Conservation (phyloP, 75 land plant species). For the Chamaecyparis obtusa region DNA sequence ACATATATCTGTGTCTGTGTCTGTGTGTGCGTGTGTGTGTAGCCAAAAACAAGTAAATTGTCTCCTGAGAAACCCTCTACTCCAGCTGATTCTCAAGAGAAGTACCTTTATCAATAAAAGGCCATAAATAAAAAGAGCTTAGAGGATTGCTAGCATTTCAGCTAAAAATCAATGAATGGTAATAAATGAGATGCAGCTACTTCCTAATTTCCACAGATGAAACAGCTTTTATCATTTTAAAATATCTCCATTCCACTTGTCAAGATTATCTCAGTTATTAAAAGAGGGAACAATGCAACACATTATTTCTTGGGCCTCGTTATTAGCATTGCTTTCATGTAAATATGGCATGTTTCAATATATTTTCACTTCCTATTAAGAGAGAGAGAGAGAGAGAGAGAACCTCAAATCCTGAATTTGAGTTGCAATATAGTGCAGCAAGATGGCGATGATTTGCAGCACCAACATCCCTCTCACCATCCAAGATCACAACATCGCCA, state of each 20-base stretch:
- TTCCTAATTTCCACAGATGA: neutral
- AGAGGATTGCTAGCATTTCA: neutral
- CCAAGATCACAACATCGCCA: constrained; percentile 75
- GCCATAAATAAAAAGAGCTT: neutral
- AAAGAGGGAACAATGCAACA: neutral
- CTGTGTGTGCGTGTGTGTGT: too few species aligned
- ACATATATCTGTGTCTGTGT: too few species aligned
- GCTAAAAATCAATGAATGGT: too few species aligned
- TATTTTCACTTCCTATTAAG: neutral
- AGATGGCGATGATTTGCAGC: constrained; percentile 77
- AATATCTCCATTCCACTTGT: neutral
- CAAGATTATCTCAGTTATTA: neutral
- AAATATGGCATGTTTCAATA: neutral
- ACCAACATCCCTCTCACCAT: constrained; percentile 79
- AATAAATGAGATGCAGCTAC: neutral
- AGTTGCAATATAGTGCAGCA: constrained; percentile 84
- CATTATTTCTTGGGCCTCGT: too few species aligned
- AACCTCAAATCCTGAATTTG: constrained; percentile 95
- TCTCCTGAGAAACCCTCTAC: neutral
- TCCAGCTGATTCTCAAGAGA: neutral
- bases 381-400: neutral
- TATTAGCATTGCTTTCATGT: neutral
- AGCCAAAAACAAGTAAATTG: too few species aligned
- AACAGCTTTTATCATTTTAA: neutral
- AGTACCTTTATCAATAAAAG: neutral